Conservation (phyloP, 495 filamentous ascomycete species). For the Aspergillus steynii region DNA sequence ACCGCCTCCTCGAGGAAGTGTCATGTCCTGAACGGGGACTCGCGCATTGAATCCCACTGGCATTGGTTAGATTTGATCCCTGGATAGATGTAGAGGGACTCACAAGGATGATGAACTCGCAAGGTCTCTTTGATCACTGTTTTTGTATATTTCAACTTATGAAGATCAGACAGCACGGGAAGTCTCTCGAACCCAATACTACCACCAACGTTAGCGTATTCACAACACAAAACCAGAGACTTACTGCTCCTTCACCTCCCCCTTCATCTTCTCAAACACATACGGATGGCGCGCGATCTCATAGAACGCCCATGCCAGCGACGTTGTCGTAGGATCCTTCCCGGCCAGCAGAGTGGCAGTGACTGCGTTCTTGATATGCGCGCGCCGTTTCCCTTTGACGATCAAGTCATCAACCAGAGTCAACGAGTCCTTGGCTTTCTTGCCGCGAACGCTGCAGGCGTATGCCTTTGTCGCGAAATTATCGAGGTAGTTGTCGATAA, state of each 20-base stretch:
- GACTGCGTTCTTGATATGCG: constrained; percentile 17
- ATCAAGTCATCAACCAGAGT: background rate
- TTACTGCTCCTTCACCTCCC: constrained; percentile 22
- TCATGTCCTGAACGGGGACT: constrained; percentile 64
- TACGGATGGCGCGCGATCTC: constrained; percentile 29
- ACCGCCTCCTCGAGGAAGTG: constrained; percentile 70
- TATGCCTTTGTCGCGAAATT: background rate
- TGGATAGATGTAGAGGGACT: background rate
- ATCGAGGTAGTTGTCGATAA: background rate
- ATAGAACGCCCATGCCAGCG: constrained; percentile 39
- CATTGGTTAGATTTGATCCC: background rate
- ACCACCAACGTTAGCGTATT: background rate
- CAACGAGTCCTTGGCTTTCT: background rate
- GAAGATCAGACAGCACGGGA: background rate
- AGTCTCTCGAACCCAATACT: background rate
- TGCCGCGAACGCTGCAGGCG: background rate
- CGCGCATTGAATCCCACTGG: constrained; percentile 61
- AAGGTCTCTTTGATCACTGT: background rate
- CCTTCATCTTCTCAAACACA: constrained; percentile 22
- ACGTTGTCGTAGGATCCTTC: constrained; percentile 60
- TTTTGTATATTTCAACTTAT: background rate
- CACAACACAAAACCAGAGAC: background rate
- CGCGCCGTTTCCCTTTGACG: background rate
- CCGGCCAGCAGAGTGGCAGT: constrained; percentile 60
- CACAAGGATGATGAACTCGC: background rate